These are phyloP conservation scores for Mycosphaerella sp. DNA, from an alignment of 2,329 filamentous ascomycete genomes.

Conservation along the genomic window DNA sequence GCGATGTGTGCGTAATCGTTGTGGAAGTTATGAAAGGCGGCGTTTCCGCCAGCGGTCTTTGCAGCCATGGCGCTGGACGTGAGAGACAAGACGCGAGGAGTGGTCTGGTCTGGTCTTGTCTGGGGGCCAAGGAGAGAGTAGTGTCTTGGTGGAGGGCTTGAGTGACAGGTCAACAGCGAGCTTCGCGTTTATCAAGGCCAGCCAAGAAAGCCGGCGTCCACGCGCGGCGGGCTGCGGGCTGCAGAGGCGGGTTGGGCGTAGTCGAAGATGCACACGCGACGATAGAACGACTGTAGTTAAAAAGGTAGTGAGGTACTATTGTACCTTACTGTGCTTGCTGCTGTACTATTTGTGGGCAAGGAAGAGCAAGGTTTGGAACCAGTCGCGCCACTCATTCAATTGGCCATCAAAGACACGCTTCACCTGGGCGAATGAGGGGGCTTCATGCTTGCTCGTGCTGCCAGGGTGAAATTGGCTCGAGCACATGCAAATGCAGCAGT, in stretches of 20 bases:
- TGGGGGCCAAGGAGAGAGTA: conserved; percentile 14
- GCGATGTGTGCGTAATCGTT: conserved; percentile 61
- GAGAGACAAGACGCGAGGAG: too few species aligned
- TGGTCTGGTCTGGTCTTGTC: not conserved
- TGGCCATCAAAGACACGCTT: not conserved
- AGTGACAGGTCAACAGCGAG: conserved; percentile 3
- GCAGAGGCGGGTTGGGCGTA: too few species aligned
- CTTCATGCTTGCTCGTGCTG: not conserved
- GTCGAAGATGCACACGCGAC: too few species aligned
- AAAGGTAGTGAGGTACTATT: too few species aligned
- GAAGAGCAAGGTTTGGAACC: not conserved
- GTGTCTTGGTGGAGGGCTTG: conserved; percentile 11
- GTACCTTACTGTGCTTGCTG: too few species aligned
- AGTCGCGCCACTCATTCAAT: not conserved
- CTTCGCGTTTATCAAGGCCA: conserved; percentile 5
- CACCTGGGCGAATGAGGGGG: not conserved
- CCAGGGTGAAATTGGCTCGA: not conserved
- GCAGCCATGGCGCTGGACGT: conserved; percentile 2
- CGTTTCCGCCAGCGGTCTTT: conserved; percentile 53
- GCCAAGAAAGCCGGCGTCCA: conserved; percentile 1
- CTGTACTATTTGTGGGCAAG: too few species aligned
- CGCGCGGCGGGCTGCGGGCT: not conserved
- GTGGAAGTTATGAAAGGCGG: conserved; percentile 70
- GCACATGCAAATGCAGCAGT: too few species aligned
- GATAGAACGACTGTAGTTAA: too few species aligned